Percentiles rank a stretch among this genome's conserved stretches.
Evolutionary conservation across 192 early-diverging fungal genomes (phyloP).

Genomic region (Gryganskiella cystojenkinii): DNA sequence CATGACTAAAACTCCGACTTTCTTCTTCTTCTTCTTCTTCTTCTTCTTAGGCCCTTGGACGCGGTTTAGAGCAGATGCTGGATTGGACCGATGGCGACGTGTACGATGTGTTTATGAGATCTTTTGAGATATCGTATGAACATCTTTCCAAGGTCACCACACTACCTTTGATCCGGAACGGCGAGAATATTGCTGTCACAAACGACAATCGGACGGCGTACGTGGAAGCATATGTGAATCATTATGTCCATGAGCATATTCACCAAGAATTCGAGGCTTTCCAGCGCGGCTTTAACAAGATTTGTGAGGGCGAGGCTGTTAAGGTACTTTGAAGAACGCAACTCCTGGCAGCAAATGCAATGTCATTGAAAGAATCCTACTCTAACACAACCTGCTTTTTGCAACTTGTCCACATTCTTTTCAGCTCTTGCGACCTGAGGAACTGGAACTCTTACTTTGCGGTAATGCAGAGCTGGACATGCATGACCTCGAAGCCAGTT

Average conservation of each 20-base stretch:
- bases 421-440: conserved; percentile 63
- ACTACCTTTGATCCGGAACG: conserved; percentile 71
- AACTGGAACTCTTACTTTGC: conserved; percentile 81
- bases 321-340: conserved; percentile 34
- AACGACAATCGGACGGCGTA: conserved; percentile 78
- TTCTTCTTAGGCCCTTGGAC: conserved; percentile 63
- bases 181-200: conserved; percentile 78
- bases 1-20: neutral
- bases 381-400: neutral
- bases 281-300: conserved; percentile 78
- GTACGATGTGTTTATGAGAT: conserved; percentile 82
- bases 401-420: conserved; percentile 24
- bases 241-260: conserved; percentile 72
- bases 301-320: conserved; percentile 72
- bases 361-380: neutral
- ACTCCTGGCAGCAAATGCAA: neutral
- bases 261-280: conserved; percentile 77
- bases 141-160: conserved; percentile 64
- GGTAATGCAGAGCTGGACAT: conserved; percentile 75
- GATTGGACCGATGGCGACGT: conserved; percentile 82
- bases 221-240: conserved; percentile 76
- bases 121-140: conserved; percentile 86
- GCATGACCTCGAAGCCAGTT: conserved; percentile 72
- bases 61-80: conserved; percentile 83
- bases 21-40: neutral